Base-by-base conservation (phyloP, 331 rosid species). In the Quercus tomentella region DNA sequence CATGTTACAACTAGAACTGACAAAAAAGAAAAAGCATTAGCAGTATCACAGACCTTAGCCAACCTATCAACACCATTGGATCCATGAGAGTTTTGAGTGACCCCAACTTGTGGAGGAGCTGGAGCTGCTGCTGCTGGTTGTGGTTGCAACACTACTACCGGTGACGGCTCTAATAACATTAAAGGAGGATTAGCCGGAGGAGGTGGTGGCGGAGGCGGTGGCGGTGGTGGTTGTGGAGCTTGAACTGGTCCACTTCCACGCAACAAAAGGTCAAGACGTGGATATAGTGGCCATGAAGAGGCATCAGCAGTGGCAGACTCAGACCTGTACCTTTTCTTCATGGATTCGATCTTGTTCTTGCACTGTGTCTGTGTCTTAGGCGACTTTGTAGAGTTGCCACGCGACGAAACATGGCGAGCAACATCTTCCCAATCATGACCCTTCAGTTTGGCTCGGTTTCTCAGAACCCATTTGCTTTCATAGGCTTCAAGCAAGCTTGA, bases 361-460 rank as follows among this genome's bases (percentile, higher is more conserved):
- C 99, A 96, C 90, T 96, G 99, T 0, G 99, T 96, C 43, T 93
- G 98, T 0, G 99, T 96, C 76, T 96, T 93, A 2, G 92, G 82
- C 0, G 97, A 88, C 10, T 93, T 96, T 22, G 92, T 81, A 5
- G 77, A 87, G 55, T 81, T 87, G 14, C 86, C 83, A 33, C 99
- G 84, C 0, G 94, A 89, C 0, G 98, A 96, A 3, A 96, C 97
- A 65, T 82, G 30, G 61, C 75, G 80, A 1, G 98, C 97, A 18
- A 93, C 97, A 30, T 96, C 99, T 77, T 96, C 99, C 98, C 96
- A 94, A 7, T 94, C 98, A 49, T 89, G 96, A 16, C 98, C 97
- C 45, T 92, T 94, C 63, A 96, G 96, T 70, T 96, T 93, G 2
- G 98, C 99, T 81, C 99, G 81, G 57, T 96, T 96, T 56, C 99